Percentiles rank a stretch among this genome's conserved stretches.
phyloP scores from a whole-genome alignment of 2,329 filamentous ascomycete genomes.

The Coniochaeta sp. region DNA sequence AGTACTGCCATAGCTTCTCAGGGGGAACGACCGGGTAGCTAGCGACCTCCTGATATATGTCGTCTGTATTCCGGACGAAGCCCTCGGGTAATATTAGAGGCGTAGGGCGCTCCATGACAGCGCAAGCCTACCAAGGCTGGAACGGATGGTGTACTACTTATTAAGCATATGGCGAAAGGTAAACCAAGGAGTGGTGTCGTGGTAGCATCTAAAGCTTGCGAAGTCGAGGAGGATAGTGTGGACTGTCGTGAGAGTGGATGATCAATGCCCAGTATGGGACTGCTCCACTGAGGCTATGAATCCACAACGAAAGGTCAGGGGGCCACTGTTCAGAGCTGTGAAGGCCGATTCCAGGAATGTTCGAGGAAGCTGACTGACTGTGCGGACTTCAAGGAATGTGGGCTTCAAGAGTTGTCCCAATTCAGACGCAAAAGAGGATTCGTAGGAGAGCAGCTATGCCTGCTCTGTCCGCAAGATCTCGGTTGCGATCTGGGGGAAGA shows the following conservation, averaged over 20 bases:
- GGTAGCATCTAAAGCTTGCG: background rate
- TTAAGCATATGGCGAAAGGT: background rate
- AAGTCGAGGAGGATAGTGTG: background rate
- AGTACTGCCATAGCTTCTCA: conserved; percentile 48
- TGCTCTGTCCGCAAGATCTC: background rate
- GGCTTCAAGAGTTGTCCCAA: background rate
- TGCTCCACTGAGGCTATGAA: background rate
- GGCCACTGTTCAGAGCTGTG: background rate
- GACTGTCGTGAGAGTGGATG: background rate
- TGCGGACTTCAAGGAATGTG: background rate
- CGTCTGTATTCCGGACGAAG: conserved; percentile 45
- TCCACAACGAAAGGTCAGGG: background rate
- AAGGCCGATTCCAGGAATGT: background rate
- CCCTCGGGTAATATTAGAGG: conserved; percentile 47
- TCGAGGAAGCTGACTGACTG: background rate
- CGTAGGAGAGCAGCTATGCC: background rate
- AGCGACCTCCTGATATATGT: conserved; percentile 47
- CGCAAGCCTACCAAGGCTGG: background rate
- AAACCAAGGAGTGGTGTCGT: background rate
- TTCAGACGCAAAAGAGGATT: background rate
- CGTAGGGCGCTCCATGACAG: conserved; percentile 5
- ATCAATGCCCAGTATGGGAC: background rate
- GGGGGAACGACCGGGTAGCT: conserved; percentile 40
- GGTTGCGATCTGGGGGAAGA: background rate
- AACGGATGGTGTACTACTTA: background rate